These are phyloP conservation scores for Adansonia grandidieri DNA, from an alignment of 441 rosid species.

Conservation along the genomic window DNA sequence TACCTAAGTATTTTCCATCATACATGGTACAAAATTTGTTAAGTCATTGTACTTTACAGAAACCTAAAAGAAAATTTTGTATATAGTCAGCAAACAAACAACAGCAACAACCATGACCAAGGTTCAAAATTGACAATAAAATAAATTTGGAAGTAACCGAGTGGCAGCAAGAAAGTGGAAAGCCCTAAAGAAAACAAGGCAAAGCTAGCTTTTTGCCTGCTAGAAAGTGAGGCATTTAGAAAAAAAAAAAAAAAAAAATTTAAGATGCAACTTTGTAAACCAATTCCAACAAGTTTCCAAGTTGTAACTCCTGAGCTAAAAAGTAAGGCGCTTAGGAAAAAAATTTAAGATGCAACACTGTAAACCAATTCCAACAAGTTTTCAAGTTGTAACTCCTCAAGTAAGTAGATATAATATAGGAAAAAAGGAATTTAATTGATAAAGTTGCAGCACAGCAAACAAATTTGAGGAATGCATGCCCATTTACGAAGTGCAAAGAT, in stretches of 20 bases:
- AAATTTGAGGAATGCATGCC: not conserved
- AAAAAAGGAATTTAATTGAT: not conserved
- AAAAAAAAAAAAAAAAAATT: not conserved
- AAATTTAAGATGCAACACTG: not conserved
- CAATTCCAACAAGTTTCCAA: not conserved
- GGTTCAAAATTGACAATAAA: not conserved
- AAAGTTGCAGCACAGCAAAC: not conserved
- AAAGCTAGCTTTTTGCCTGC: not conserved
- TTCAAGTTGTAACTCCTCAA: not conserved
- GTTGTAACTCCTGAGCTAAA: not conserved
- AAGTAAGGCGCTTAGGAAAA: not conserved
- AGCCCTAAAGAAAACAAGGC: constrained; percentile 1
- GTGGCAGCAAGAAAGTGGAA: constrained; percentile 1
- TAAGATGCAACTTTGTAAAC: not conserved
- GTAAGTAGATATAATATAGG: not conserved
- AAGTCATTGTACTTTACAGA: not conserved
- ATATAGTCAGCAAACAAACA: not conserved
- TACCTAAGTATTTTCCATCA: not conserved
- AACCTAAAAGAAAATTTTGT: not conserved
- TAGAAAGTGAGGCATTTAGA: not conserved
- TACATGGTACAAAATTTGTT: not conserved
- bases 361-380: not conserved
- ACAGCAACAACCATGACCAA: not conserved
- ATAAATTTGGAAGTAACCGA: not conserved
- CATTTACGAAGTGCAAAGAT: not conserved